Conservation (phyloP, 345 rosid species). For the Arabidopsis suecica region DNA sequence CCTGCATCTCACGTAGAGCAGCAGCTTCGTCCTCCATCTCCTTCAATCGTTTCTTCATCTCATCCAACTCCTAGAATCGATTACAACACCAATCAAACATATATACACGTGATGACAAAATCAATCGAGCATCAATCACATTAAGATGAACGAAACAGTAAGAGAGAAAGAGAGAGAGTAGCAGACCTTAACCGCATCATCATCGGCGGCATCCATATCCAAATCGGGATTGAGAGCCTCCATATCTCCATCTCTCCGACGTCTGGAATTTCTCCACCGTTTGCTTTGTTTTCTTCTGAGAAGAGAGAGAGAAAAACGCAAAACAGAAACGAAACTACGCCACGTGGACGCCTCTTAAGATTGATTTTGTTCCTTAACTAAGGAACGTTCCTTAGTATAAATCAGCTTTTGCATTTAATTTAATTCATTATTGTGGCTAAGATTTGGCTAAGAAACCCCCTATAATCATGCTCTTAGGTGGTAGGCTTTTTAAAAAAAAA, state of each 20-base stretch:
- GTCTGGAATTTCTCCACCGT: constrained; percentile 95
- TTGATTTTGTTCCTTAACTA: no score
- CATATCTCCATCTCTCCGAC: constrained; percentile 73
- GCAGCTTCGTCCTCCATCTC: constrained; percentile 99
- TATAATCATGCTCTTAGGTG: no score
- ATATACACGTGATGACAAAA: constrained; percentile 4
- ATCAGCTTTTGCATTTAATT: no score
- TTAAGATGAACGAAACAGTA: constrained; percentile 9
- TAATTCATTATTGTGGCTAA: no score
- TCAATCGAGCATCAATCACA: constrained; percentile 30
- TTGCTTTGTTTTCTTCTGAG: no score
- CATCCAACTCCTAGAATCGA: constrained; percentile 78
- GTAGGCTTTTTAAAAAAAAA: no score
- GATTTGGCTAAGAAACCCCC: no score
- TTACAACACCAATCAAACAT: constrained; percentile 8
- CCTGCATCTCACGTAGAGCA: constrained; percentile 98
- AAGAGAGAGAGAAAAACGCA: no score
- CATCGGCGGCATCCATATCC: constrained; percentile 79
- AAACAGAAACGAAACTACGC: no score
- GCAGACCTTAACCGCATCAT: constrained; percentile 79
- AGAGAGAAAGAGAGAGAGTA: no score
- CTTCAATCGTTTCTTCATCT: constrained; percentile 95
- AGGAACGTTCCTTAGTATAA: no score
- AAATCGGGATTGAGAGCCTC: constrained; percentile 67
- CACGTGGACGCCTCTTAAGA: no score